Evolutionary conservation across 805 yeast genomes (phyloP), one percentile per base, ranked within the genome.

Genomic region (Wickerhamiella slavikovae): DNA sequence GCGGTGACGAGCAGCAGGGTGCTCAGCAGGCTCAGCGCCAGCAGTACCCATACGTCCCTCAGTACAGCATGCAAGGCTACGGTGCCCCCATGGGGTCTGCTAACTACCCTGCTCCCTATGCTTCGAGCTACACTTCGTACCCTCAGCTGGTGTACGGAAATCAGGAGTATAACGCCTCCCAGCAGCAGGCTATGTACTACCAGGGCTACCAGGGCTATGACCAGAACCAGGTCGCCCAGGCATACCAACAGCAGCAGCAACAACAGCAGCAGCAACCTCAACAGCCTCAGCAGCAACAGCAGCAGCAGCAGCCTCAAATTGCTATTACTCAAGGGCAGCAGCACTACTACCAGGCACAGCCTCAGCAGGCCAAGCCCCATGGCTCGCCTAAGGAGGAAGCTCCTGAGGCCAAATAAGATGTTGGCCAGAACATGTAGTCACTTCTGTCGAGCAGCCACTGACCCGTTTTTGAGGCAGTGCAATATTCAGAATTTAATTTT

Each of bases 141-240:
- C 31, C 31, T 9, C 36, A 25, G 17, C 28, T 30, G 34, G 19
- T 30, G 31, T 35, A 35, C 30, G 29, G 31, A 21, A 17, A 29
- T 13, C 38, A 35, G 31, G 25, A 26, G 4, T 25, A 32, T 9
- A 3, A 14, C 12, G 27, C 23, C 14, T 8, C 22, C 9, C 22
- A 15, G 17, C 29, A 16, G 15, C 34, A 30, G 28, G 30, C 23
- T 13, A 25, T 18, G 22, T 21, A 18, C 15, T 22, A 24, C 20
- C 38, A 31, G 28, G 22, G 22, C 13, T 23, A 29, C 25, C 29
- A 32, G 17, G n/a, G n/a, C n/a, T 28, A 26, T 19, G 25, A 34
- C 17, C 30, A 31, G 24, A 24, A 25, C 23, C 29, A 25, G 21
- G 24, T 11, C 5, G 26, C 12, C 14, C 28, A 17, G 17, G 27